Evolutionary conservation across 2,329 filamentous ascomycete species (phyloP), one percentile per base, ranked within the genome.

Genomic region (Arthrobotrys sphaeroides): DNA sequence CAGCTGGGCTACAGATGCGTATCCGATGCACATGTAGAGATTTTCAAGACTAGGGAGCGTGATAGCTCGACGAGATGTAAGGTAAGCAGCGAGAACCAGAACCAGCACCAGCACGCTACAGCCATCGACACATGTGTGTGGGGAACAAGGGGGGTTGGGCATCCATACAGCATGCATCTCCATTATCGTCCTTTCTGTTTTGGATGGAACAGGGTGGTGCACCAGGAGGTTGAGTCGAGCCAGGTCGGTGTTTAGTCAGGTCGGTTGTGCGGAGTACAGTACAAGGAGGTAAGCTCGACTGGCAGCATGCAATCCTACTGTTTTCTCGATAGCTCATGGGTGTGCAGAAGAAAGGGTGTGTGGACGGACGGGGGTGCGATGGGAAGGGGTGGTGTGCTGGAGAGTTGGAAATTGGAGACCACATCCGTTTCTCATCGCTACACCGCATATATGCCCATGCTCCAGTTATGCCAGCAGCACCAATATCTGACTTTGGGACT

Each of bases 381-480:
- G 61, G 42, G 42, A 74, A 74, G 43, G n/a, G 55, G 70, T 68
- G 70, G 70, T 66, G 69, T 60, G 53, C 31, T 67, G n/a, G 55
- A 57, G 26, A 59, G 22, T 24, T 59, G 61, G 47, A 59, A 40
- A 53, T 53, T 51, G 53, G 18, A 38, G 45, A 62, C 67, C 67
- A 61, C 67, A 61, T 60, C 51, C 43, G 64, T 49, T 57, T 42
- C 53, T 49, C 47, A 40, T 24, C 45, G 20, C 33, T 33, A 18
- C 31, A 26, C 47, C 45, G 22, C 59, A 61, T 38, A 22, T 31
- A 40, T n/a, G n/a, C n/a, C n/a, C n/a, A 36, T 42, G n/a, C 59
- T 36, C 40, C 31, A 49, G 40, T 6, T 18, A 18, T 33, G 47
- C 47, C 47, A 53, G 47, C 47, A 53, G 9, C 16, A 38, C 7